A percentile compares a stretch with the other conserved stretches of the same genome.
Conservation (phyloP, 225 moss, liverwort and hornwort species). For the Marchantia polymorpha region DNA sequence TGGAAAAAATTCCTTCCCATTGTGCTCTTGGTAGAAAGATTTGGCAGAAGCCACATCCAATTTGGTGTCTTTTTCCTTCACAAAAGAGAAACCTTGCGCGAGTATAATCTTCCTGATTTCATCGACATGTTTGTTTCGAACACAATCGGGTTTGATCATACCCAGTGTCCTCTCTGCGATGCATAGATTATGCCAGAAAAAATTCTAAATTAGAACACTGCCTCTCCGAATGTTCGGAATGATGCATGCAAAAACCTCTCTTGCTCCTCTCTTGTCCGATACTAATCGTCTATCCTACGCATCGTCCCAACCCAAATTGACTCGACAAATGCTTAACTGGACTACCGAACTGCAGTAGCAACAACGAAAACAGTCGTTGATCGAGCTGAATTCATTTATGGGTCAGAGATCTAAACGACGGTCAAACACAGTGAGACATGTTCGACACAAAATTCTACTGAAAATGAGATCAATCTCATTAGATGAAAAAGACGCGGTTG, state of each 20-base stretch:
- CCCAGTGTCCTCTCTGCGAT: constrained; percentile 43
- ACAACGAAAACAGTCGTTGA: too few species aligned
- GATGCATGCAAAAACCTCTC: not conserved
- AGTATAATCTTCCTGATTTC: constrained; percentile 40
- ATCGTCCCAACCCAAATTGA: not conserved
- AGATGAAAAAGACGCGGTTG: not conserved
- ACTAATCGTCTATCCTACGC: not conserved
- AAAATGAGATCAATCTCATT: too few species aligned
- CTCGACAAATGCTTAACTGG: not conserved
- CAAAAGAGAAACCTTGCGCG: constrained; percentile 33
- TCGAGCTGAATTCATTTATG: too few species aligned
- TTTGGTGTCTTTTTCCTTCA: constrained; percentile 30
- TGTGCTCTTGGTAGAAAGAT: constrained; percentile 43
- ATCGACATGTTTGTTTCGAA: constrained; percentile 29
- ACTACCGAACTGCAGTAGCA: not conserved
- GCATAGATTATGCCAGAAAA: not conserved
- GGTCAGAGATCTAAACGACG: too few species aligned
- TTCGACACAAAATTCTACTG: not conserved
- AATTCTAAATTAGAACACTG: not conserved
- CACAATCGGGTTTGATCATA: constrained; percentile 51
- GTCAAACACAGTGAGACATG: too few species aligned
- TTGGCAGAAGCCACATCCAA: constrained; percentile 33
- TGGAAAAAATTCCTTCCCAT: constrained; percentile 38
- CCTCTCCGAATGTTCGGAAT: not conserved
- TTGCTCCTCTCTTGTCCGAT: not conserved